Evolutionary conservation across 2,329 filamentous ascomycete species (phyloP), one percentile per base, ranked within the genome.

Genomic region (Kalmusia sp.): DNA sequence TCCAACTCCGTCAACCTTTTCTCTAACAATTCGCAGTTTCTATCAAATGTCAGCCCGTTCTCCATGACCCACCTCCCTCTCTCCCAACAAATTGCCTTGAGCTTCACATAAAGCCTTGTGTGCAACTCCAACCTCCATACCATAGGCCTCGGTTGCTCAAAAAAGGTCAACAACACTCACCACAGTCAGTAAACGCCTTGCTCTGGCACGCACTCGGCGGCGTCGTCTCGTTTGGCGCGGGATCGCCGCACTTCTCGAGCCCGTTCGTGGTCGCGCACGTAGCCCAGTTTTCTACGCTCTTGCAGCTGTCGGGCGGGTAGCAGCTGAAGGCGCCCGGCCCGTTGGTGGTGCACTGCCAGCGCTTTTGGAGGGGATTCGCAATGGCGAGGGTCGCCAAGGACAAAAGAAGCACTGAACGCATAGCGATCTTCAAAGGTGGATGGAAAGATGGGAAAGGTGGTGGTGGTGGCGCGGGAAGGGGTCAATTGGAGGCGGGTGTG

Each of bases 191-290:
- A 24, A 45, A 45, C 27, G 27, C 27, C 27, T 45, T 4, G 7
- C 41, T 19, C 21, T 45, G 41, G 9, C 25, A 45, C 19, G 15
- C 2, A 24, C 27, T 31, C 15, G 22, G 15, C 15, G 41, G 41
- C 9, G 22, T 21, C 5, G 27, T 45, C 27, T 45, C 27, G 34
- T 38, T 45, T 17, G 49, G 49, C 33, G 35, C 8, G 22, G 49
- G 49, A 39, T 51, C 49, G 3, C 40, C 30, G 33, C 49, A 51
- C 24, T 51, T 46, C 8, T 45, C 34, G 4, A 51, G 15, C 11
- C 49, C 49, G 2, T 33, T 11, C 25, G 15, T 21, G 9, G 3
- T n/a, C 19, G 47, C 47, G 49, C 49, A 51, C 5, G 17, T 27
- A 11, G 11, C 49, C 49, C 49, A 51, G 4, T 21, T 40, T 4